phyloP scores from a whole-genome alignment of 345 rosid genomes.

The Stellera chamaejasme region DNA sequence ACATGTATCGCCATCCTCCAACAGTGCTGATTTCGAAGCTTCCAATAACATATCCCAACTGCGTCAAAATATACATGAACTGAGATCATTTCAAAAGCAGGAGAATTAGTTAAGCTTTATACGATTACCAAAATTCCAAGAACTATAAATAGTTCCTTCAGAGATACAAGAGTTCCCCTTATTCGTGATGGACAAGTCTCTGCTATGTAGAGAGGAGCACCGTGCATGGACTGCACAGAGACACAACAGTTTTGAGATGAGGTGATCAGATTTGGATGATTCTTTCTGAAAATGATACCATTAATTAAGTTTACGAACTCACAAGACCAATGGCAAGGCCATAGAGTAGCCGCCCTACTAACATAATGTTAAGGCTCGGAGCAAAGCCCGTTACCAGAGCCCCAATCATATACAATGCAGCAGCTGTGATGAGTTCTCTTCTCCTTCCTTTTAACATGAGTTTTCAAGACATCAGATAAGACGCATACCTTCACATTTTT shows the following conservation, averaged over 20 bases:
- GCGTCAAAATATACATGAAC: slow-evolving; percentile 9
- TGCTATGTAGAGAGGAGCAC: slow-evolving; percentile 95
- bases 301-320: slow-evolving; percentile 23
- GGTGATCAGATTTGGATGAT: slow-evolving; percentile 1
- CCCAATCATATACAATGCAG: slow-evolving; percentile 58
- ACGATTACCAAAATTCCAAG: slow-evolving; percentile 80
- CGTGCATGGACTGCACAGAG: slow-evolving; percentile 85
- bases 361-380: slow-evolving; percentile 60
- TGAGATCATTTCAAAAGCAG: slow-evolving; percentile 6
- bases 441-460: slow-evolving; percentile 54
- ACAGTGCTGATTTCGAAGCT: slow-evolving; percentile 67
- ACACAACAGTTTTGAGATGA: slow-evolving; percentile 5
- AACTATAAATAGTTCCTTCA: slow-evolving; percentile 88
- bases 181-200: slow-evolving; percentile 97
- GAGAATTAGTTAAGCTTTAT: background rate
- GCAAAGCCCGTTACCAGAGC: slow-evolving; percentile 52
- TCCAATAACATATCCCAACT: slow-evolving; percentile 91
- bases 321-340: slow-evolving; percentile 93
- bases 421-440: slow-evolving; percentile 69
- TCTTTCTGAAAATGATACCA: background rate
- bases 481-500: slow-evolving; percentile 5
- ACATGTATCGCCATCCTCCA: slow-evolving; percentile 99
- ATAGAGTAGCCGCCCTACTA: slow-evolving; percentile 74
- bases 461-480: slow-evolving; percentile 7
- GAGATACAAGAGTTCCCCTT: slow-evolving; percentile 89